These are phyloP conservation scores for Gossypium gossypioides DNA, from an alignment of 441 rosid species.

Conservation along the genomic window DNA sequence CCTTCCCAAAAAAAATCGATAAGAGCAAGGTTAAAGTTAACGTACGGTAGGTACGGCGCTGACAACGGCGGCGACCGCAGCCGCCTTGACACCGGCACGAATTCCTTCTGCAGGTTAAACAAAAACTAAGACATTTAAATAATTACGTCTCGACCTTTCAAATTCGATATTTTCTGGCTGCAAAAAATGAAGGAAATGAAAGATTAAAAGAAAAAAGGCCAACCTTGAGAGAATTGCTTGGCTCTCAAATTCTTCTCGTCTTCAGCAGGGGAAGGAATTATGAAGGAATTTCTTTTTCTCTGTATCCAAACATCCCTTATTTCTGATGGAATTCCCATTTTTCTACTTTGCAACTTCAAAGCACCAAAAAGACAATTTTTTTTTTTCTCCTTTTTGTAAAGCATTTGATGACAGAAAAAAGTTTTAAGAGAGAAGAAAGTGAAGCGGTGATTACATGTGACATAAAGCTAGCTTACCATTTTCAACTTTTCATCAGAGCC, in stretches of 20 bases:
- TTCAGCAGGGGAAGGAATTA: constrained; percentile 46
- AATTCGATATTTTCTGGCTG: background rate
- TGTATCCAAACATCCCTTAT: constrained; percentile 17
- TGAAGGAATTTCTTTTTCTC: constrained; percentile 9
- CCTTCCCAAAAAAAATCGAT: background rate
- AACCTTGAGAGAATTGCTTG: constrained; percentile 41
- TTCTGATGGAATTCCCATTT: constrained; percentile 34
- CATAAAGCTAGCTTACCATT: background rate
- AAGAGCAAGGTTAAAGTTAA: background rate
- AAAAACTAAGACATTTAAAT: background rate
- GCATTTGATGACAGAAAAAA: background rate
- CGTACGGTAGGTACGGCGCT: constrained; percentile 46
- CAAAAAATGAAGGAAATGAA: background rate
- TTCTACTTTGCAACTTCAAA: background rate
- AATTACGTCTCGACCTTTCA: background rate
- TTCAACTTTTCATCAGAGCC: background rate
- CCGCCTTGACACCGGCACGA: constrained; percentile 54
- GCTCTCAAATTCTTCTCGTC: constrained; percentile 28
- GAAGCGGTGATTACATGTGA: background rate
- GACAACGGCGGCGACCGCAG: constrained; percentile 31
- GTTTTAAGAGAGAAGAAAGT: background rate
- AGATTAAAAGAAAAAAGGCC: constrained; percentile 18
- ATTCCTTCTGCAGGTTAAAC: constrained; percentile 39
- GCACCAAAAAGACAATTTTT: background rate
- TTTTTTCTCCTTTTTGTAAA: background rate